Percentiles rank a stretch among this genome's conserved stretches.
These are phyloP conservation scores for Hypsizygus marmoreus DNA, from an alignment of 768 basidiomycete genomes.

Conservation along the genomic window DNA sequence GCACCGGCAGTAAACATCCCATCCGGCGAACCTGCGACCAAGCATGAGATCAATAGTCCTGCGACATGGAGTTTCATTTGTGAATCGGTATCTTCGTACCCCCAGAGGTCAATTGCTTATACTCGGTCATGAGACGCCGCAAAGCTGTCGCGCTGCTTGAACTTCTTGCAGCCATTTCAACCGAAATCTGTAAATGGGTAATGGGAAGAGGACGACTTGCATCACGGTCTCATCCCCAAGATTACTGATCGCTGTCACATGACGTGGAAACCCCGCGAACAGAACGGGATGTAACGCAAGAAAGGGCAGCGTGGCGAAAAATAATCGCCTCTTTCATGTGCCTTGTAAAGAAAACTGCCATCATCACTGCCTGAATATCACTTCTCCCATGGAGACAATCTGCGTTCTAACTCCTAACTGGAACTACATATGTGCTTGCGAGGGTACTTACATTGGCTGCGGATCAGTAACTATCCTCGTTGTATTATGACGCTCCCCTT, in stretches of 20 bases:
- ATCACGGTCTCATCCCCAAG: neutral
- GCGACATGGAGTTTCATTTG: constrained; percentile 3
- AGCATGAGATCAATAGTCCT: constrained; percentile 8
- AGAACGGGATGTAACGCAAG: too few species aligned
- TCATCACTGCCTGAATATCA: constrained; percentile 6
- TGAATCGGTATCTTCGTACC: constrained; percentile 42
- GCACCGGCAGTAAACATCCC: constrained; percentile 94
- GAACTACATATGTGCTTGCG: neutral
- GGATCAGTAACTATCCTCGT: neutral
- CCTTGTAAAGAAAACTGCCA: neutral
- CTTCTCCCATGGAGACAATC: constrained; percentile 5
- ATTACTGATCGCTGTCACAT: constrained; percentile 5
- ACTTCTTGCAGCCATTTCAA: constrained; percentile 54
- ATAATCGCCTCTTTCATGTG: too few species aligned
- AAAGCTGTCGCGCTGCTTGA: constrained; percentile 71
- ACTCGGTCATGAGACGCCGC: constrained; percentile 89
- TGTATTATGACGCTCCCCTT: constrained; percentile 3
- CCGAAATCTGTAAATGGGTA: constrained; percentile 6
- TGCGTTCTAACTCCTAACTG: too few species aligned
- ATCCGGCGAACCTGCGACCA: constrained; percentile 72
- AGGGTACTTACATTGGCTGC: neutral
- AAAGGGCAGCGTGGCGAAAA: too few species aligned
- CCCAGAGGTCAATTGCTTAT: constrained; percentile 81
- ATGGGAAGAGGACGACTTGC: constrained; percentile 1
- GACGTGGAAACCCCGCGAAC: constrained; percentile 10